These are phyloP conservation scores for Phytophthora palmivora DNA, from an alignment of 352 stramenopile species.

Conservation along the genomic window DNA sequence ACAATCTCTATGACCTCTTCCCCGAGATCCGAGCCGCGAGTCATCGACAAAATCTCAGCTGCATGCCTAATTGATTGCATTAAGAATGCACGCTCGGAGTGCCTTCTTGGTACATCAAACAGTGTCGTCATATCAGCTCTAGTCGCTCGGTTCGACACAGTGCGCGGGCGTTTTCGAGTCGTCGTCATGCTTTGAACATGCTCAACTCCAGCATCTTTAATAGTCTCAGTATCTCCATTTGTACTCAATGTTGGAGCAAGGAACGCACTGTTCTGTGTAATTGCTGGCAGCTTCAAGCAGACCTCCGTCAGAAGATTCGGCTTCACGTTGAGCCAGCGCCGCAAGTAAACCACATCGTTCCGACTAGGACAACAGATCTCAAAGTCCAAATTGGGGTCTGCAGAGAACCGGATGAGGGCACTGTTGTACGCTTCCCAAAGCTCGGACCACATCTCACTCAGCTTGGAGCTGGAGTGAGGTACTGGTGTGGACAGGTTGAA, in stretches of 20 bases:
- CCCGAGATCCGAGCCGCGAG: conserved; percentile 11
- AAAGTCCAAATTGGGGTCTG: conserved; percentile 21
- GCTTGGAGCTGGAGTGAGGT: conserved; percentile 26
- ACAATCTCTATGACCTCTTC: conserved; percentile 19
- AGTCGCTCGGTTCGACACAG: not conserved
- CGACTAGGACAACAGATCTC: conserved; percentile 25
- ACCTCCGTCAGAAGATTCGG: conserved; percentile 19
- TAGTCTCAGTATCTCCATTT: not conserved
- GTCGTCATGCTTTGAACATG: not conserved
- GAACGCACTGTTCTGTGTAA: not conserved
- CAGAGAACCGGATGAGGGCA: conserved; percentile 17
- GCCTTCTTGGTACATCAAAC: not conserved
- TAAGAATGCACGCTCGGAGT: conserved; percentile 14
- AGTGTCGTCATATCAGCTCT: not conserved
- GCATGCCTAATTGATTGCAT: conserved; percentile 23
- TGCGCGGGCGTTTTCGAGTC: conserved; percentile 10
- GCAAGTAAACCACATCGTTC: conserved; percentile 26
- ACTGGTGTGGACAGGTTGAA: conserved; percentile 25
- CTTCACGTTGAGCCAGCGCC: conserved; percentile 28
- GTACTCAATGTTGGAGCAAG: not conserved
- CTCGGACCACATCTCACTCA: conserved; percentile 31
- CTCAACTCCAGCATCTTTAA: conserved; percentile 1
- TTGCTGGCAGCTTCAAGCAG: conserved; percentile 12
- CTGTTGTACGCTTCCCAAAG: conserved; percentile 25
- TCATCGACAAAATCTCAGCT: conserved; percentile 13